A percentile compares a stretch with the other conserved stretches of the same genome.
Conservation (phyloP, 345 rosid genomes). For the Pugionium dolabratum region DNA sequence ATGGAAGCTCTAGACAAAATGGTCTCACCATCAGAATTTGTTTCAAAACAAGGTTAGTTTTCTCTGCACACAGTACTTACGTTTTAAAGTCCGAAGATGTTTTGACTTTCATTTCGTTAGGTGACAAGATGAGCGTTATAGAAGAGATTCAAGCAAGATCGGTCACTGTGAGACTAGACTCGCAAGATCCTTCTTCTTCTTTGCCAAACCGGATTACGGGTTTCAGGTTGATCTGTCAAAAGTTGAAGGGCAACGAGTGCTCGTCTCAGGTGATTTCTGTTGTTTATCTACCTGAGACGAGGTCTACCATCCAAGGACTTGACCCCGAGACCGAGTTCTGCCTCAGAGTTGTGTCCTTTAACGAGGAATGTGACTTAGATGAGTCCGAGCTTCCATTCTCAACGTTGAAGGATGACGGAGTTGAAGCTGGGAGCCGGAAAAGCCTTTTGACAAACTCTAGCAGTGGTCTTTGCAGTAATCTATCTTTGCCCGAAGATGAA, state of each 20-base stretch:
- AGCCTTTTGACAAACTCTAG: constrained; percentile 75
- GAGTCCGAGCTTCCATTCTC: constrained; percentile 55
- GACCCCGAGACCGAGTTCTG: constrained; percentile 60
- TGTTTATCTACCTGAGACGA: constrained; percentile 53
- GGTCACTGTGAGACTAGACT: constrained; percentile 56
- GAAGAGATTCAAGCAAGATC: constrained; percentile 67
- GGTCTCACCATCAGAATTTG: constrained; percentile 37
- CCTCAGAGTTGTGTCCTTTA: constrained; percentile 57
- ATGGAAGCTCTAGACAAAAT: constrained; percentile 63
- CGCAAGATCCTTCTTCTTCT: constrained; percentile 42
- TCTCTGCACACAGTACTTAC: not conserved
- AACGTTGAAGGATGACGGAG: constrained; percentile 42
- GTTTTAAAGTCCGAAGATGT: constrained; percentile 6
- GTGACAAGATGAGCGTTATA: constrained; percentile 35
- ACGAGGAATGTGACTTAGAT: constrained; percentile 49
- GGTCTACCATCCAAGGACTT: constrained; percentile 62
- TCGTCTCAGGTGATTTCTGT: constrained; percentile 59
- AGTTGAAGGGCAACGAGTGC: constrained; percentile 48
- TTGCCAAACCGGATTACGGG: constrained; percentile 35
- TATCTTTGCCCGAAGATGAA: constrained; percentile 88
- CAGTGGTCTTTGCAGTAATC: constrained; percentile 71
- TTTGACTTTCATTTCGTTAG: constrained; percentile 21
- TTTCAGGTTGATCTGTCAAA: constrained; percentile 69
- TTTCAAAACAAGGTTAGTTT: constrained; percentile 34
- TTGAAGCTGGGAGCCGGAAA: constrained; percentile 49